A percentile compares a stretch with the other conserved stretches of the same genome.
These are phyloP conservation scores for Aureobasidium musti DNA, from an alignment of 2,329 filamentous ascomycete genomes.

Conservation along the genomic window DNA sequence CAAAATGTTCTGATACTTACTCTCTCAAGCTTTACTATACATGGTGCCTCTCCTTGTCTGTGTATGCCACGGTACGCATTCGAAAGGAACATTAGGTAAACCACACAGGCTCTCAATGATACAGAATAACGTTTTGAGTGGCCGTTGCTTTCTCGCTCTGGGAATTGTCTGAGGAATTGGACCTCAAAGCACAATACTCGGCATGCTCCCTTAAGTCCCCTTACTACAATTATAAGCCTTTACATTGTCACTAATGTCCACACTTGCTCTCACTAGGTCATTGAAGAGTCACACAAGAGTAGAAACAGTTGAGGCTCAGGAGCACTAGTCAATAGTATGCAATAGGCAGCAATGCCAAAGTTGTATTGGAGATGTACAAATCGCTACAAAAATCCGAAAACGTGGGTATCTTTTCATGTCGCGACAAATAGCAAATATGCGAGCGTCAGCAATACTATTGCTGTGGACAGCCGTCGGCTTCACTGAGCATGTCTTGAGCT, in stretches of 20 bases:
- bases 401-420: constrained; percentile 24
- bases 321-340: neutral
- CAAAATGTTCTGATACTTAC: neutral
- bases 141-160: no score
- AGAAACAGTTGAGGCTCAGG: neutral
- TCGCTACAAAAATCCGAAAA: neutral
- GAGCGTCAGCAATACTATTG: constrained; percentile 49
- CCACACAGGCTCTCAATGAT: no score
- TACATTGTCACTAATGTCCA: no score
- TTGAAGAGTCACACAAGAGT: neutral
- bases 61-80: no score
- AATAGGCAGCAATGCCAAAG: neutral
- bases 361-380: neutral
- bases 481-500: constrained; percentile 67
- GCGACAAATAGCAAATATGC: neutral
- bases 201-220: no score
- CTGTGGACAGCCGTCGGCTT: constrained; percentile 63
- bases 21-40: neutral
- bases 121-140: no score
- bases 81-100: no score
- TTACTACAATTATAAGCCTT: no score
- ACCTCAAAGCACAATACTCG: no score
- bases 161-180: no score
- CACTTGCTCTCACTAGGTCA: no score
- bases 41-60: neutral